These are phyloP conservation scores for Geotrichum histeridarum DNA, from an alignment of 1,139 yeast species.

Conservation along the genomic window DNA sequence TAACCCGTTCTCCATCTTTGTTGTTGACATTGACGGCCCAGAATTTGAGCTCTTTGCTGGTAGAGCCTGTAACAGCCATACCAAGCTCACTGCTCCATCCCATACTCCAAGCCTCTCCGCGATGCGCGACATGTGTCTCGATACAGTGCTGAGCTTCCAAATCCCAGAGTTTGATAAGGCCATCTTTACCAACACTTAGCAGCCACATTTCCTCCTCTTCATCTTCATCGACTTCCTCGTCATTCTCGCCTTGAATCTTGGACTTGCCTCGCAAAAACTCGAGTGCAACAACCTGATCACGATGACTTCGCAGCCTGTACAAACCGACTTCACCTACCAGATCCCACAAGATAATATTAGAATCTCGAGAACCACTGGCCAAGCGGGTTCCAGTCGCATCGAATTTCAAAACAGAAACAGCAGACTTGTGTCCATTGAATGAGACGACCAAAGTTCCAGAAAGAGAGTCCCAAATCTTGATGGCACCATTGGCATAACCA, in stretches of 20 bases:
- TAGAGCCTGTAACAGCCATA: constrained; percentile 61
- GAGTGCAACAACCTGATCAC: constrained; percentile 79
- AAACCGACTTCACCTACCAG: constrained; percentile 87
- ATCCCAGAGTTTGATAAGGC: constrained; percentile 90
- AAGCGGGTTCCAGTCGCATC: constrained; percentile 80
- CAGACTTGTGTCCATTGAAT: constrained; percentile 82
- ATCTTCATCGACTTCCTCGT: constrained; percentile 14
- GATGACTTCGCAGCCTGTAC: constrained; percentile 81
- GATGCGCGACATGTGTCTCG: constrained; percentile 91
- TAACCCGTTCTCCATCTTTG: constrained; percentile 51
- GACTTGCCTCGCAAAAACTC: constrained; percentile 40
- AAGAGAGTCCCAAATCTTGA: constrained; percentile 87
- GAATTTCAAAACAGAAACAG: constrained; percentile 61
- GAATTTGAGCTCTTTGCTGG: constrained; percentile 74
- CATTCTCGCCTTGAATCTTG: not conserved
- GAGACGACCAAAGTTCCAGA: constrained; percentile 71
- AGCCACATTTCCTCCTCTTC: constrained; percentile 51
- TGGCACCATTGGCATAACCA: constrained; percentile 84
- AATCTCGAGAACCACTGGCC: constrained; percentile 80
- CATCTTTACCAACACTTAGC: constrained; percentile 79
- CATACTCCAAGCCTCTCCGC: constrained; percentile 88
- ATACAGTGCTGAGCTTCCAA: constrained; percentile 80
- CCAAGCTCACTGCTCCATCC: constrained; percentile 35
- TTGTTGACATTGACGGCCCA: constrained; percentile 63
- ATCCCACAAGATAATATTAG: constrained; percentile 88